phyloP scores from a whole-genome alignment of 2,329 filamentous ascomycete genomes.

The Xylariaceae sp. region DNA sequence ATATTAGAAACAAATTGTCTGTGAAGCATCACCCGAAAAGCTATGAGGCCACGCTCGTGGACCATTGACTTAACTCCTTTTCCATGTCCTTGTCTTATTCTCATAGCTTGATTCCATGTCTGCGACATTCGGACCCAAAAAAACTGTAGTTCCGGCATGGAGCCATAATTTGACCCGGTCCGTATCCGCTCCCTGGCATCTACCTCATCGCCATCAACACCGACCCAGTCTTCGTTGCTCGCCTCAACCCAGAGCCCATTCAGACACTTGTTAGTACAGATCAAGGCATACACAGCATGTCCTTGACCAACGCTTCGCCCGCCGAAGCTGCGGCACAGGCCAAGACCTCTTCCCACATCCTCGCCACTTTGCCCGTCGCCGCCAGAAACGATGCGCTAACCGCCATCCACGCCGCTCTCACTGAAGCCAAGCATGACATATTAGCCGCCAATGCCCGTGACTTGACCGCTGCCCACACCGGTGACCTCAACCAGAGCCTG shows the following conservation, averaged over 20 bases:
- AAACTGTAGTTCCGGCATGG: too few relatives aligned
- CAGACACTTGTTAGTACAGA: background rate
- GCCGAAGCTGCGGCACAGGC: conserved; percentile 74
- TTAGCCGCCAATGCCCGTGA: conserved; percentile 84
- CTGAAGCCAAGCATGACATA: conserved; percentile 68
- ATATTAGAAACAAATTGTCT: too few relatives aligned
- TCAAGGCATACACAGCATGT: conserved; percentile 57
- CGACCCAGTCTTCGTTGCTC: background rate
- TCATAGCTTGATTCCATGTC: too few relatives aligned
- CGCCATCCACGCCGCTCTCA: conserved; percentile 76
- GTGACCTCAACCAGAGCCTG: conserved; percentile 75
- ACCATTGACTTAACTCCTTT: too few relatives aligned
- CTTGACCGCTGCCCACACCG: conserved; percentile 71
- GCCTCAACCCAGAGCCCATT: background rate
- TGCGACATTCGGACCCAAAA: too few relatives aligned
- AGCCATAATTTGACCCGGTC: background rate
- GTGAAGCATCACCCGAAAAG: too few relatives aligned
- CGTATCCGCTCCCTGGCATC: background rate
- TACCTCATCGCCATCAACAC: background rate
- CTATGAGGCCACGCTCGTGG: too few relatives aligned
- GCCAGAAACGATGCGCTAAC: conserved; percentile 84
- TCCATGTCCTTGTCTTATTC: too few relatives aligned
- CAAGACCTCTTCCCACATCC: conserved; percentile 74
- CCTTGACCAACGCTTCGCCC: conserved; percentile 81
- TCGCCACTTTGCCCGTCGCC: conserved; percentile 73